Conservation (phyloP, 495 filamentous ascomycete species). For the Pyrenula aspistea region DNA sequence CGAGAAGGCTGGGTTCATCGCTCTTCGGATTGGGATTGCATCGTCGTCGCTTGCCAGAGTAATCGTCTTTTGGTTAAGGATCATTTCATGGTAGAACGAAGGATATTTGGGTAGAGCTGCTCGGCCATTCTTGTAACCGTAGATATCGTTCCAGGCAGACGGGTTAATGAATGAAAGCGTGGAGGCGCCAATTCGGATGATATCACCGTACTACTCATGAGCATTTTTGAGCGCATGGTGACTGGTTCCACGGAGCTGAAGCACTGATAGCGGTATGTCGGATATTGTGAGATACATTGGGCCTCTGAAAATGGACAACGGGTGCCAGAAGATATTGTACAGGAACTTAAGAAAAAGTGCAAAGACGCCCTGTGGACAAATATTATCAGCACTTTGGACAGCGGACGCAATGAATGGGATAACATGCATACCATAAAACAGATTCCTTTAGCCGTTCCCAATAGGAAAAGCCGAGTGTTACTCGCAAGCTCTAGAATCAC, state of each 20-base stretch:
- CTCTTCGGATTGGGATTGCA: conserved; percentile 21
- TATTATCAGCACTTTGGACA: too few relatives aligned
- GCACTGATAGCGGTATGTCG: too few relatives aligned
- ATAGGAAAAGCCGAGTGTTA: too few relatives aligned
- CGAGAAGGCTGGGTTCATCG: conserved; percentile 32
- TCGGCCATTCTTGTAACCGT: conserved; percentile 1
- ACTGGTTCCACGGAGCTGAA: background rate
- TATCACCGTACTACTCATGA: conserved; percentile 2
- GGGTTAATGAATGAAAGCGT: conserved; percentile 1
- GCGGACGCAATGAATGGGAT: too few relatives aligned
- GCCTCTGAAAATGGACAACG: too few relatives aligned
- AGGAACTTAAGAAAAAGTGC: too few relatives aligned
- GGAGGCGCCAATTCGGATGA: conserved; percentile 1
- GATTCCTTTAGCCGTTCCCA: too few relatives aligned
- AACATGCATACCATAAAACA: too few relatives aligned
- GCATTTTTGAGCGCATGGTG: background rate
- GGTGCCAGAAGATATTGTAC: too few relatives aligned
- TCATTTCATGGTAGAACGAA: conserved; percentile 1
- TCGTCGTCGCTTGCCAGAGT: conserved; percentile 7
- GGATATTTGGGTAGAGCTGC: conserved; percentile 1
- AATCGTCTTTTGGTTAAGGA: conserved; percentile 1
- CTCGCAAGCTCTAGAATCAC: too few relatives aligned
- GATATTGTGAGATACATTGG: too few relatives aligned
- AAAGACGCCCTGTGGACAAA: too few relatives aligned
- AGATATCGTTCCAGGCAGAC: conserved; percentile 4